Evolutionary conservation across 2,329 filamentous ascomycete genomes (phyloP).

Genomic region (Lojkania enalia): DNA sequence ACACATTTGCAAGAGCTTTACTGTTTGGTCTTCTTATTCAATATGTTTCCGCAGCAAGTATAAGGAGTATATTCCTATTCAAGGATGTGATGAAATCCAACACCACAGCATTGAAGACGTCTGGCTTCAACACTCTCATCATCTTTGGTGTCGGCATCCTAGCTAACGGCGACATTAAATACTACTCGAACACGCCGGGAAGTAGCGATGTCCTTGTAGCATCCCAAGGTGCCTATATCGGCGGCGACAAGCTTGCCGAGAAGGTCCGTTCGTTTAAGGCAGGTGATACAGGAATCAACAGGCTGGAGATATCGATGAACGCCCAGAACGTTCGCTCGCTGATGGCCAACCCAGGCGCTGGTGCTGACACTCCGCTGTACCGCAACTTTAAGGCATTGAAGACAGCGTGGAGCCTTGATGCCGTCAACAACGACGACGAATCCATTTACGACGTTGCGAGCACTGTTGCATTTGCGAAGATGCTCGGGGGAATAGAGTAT

Average conservation of each 20-base stretch:
- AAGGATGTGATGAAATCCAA: slow-evolving; percentile 53
- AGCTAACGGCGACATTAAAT: slow-evolving; percentile 50
- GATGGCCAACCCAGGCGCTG: slow-evolving; percentile 30
- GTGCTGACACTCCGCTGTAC: slow-evolving; percentile 40
- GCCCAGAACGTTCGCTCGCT: slow-evolving; percentile 48
- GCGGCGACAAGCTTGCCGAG: slow-evolving; percentile 53
- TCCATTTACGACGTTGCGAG: slow-evolving; percentile 49
- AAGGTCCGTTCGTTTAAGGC: slow-evolving; percentile 52
- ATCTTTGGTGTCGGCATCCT: slow-evolving; percentile 52
- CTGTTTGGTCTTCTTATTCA: slow-evolving; percentile 7
- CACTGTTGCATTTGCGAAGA: slow-evolving; percentile 49
- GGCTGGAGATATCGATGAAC: slow-evolving; percentile 52
- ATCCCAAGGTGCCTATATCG: slow-evolving; percentile 51
- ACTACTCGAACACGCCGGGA: slow-evolving; percentile 44
- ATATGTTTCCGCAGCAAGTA: slow-evolving; percentile 11
- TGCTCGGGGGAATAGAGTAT: slow-evolving; percentile 49
- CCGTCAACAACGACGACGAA: slow-evolving; percentile 54
- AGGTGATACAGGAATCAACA: slow-evolving; percentile 37
- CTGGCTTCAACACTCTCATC: slow-evolving; percentile 50
- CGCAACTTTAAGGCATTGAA: slow-evolving; percentile 49
- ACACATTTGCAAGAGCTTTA: background rate
- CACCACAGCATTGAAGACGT: slow-evolving; percentile 47
- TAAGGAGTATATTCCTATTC: slow-evolving; percentile 23
- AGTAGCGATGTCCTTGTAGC: slow-evolving; percentile 40
- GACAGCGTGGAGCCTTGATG: slow-evolving; percentile 50